Evolutionary conservation across 768 basidiomycete genomes (phyloP), one percentile per base, ranked within the genome.

Genomic region (Dioszegia crocea): DNA sequence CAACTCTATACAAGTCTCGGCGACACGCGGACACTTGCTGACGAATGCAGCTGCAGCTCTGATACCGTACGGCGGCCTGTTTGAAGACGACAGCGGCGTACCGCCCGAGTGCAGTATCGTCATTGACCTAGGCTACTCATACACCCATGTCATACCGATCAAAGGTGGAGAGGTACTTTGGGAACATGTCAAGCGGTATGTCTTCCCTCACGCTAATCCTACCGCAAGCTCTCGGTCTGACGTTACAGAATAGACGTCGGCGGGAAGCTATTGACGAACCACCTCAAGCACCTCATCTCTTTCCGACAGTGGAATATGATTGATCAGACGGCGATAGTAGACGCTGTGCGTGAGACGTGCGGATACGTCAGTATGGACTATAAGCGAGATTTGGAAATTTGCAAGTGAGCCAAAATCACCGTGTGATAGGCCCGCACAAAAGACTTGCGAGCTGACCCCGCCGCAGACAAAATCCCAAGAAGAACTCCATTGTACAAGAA

Each of bases 231-330:
- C 31, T 16, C n/a, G n/a, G n/a, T n/a, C 51, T 53, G 51, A 21
- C 40, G 19, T 29, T 56, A 51, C 76, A 94, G 93, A 71, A 84
- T 98, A 76, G 91, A 96, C 71, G 86, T 96, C 17, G 93, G 94
- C 51, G 94, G 93, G 46, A 96, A 98, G 79, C 82, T 98, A 10
- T 77, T 98, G 57, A 97, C 93, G 24, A 97, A 98, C 77, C 89
- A 94, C 51, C 83, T 98, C 23, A 96, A 96, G 73, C 89, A 93
- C 71, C 82, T 93, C 44, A 84, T 93, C 4, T 94, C 91, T 12
- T 97, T 88, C 76, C 86, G 94, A 43, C 93, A 97, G 73, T 97
- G 90, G 89, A 90, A 97, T 76, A 91, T 97, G 89, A 92, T 93
- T 86, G 91, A 96, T 70, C 88, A 97, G 76, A 93, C 91, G 2